Evolutionary conservation across 148 eudicot species (phyloP), one percentile per base, ranked within the genome.

Genomic region (Silene uniflora): DNA sequence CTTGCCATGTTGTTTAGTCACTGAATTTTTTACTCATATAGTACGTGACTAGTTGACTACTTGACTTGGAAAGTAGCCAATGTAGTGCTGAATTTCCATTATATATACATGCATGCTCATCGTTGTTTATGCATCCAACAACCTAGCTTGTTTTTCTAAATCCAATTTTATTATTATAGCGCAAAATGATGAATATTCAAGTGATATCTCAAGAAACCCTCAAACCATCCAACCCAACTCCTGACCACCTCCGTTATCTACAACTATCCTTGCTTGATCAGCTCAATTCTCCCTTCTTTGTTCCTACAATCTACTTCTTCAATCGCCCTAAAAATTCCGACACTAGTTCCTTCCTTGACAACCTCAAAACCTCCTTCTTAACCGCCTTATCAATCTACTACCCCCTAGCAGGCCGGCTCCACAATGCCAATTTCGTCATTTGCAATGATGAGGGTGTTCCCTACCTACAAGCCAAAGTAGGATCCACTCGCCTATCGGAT

Each of bases 381-480:
- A 6, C 12, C 18, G 6, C 73, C 19, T 54, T 71, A 52, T 71
- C 73, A 1, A 17, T 71, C 1, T 71, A 49, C 42, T 71, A 71
- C 27, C 73, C 61, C 19, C 21, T 52, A 16, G 60, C 42, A 12
- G 73, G 73, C 8, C 14, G 73, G 6, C 60, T 71, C 12, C 32
- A 69, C 35, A 71, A 71, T 17, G 62, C 73, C 35, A 16, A 71
- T 9, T 54, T 23, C 7, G 61, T 71, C 42, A 3, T 17, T 35
- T 71, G 61, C 13, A 52, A 71, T 8, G 73, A 71, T 11, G 61
- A 71, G 61, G 72, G 73, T 52, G 73, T 71, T 1, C 72, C 72
- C 27, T 69, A 46, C 72, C 10, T 71, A 13, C 73, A 49, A 32
- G 60, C 61, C 3, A 12, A 71, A 39, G 42, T 71, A 54, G 22